Base-by-base conservation (phyloP, 257 asterid genomes). In the Plectranthus barbatus region DNA sequence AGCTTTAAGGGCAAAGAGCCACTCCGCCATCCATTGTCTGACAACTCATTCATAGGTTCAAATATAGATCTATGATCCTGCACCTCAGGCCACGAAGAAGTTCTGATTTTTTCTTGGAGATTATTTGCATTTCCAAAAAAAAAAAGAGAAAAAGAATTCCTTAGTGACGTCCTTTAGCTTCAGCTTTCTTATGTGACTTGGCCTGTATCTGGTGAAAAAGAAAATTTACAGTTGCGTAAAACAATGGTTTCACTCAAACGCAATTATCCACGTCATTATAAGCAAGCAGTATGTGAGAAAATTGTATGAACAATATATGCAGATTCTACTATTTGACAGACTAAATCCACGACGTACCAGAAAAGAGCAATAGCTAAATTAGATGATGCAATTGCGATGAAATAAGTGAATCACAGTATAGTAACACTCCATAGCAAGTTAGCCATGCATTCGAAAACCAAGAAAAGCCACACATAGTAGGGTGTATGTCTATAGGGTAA, bases 141-240 rank as follows among this genome's bases (percentile, higher is more conserved):
- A 46, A 74, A 63, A 52, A 40, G 15, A 1, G 8, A 14, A 44
- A 44, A 69, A 2, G 21, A 74, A 6, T 57, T 66, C 66, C 45
- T 77, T 72, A 88, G 71, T 88, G 96, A 63, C 83, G 95, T 20
- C 60, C 84, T 68, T 77, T 76, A 33, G 90, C 91, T 74, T 81
- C 91, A 53, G 83, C 84, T 64, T 86, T 84, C 88, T 81, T 74
- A 11, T 77, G 90, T 47, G 91, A 84, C 82, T 88, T 88, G 63
- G 83, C 86, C 69, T 81, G 77, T 1, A 77, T 82, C 81, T 80
- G 82, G 39, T 44, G 46, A 68, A 65, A 58, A 58, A 17, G 42
- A 18, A 11, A 17, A 26, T 9, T 9, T 44, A 2, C 45, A 55
- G 52, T 17, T 31, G 36, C 29, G 15, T n/a, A 13, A 21, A 23